Percentiles rank a stretch among this genome's conserved stretches.
Evolutionary conservation across 1,284 basidiomycete species (phyloP).

Genomic region (Pholiota adiposa): DNA sequence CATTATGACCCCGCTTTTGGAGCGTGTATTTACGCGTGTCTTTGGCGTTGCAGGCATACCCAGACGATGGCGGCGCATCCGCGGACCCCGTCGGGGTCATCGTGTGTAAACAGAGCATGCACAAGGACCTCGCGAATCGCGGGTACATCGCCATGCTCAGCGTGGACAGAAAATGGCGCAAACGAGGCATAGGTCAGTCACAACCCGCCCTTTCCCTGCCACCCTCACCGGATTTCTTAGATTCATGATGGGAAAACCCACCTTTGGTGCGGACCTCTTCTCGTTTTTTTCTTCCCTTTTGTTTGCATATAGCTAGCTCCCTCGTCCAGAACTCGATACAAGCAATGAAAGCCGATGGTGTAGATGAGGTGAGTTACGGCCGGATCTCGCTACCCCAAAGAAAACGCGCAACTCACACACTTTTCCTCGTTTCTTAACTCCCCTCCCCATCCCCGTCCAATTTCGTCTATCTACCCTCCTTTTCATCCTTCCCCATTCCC

Average conservation of each 20-base stretch:
- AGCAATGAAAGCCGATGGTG: slow-evolving; percentile 79
- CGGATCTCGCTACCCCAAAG: not conserved
- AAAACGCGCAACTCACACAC: not conserved
- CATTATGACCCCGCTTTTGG: not conserved
- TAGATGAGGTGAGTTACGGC: slow-evolving; percentile 69
- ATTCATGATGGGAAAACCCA: slow-evolving; percentile 41
- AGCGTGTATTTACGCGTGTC: not conserved
- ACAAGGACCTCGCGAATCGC: slow-evolving; percentile 76
- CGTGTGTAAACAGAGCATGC: slow-evolving; percentile 93
- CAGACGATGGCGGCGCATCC: slow-evolving; percentile 48
- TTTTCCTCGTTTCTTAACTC: not conserved
- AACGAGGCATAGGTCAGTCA: slow-evolving; percentile 87
- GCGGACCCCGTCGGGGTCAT: slow-evolving; percentile 85
- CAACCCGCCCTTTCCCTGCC: slow-evolving; percentile 33
- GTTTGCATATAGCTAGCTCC: slow-evolving; percentile 62
- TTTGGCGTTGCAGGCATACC: slow-evolving; percentile 53
- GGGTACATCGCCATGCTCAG: slow-evolving; percentile 99
- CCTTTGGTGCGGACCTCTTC: slow-evolving; percentile 46
- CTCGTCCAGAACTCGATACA: slow-evolving; percentile 81
- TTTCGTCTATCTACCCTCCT: not conserved
- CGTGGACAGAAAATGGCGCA: slow-evolving; percentile 79
- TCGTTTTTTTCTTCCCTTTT: slow-evolving; percentile 28
- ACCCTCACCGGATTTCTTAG: slow-evolving; percentile 48
- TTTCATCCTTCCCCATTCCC: not conserved
- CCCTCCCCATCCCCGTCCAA: not conserved